A percentile compares a stretch with the other conserved stretches of the same genome.
These are phyloP conservation scores for Serendipita indica DNA, from an alignment of 768 basidiomycete genomes.

Conservation along the genomic window DNA sequence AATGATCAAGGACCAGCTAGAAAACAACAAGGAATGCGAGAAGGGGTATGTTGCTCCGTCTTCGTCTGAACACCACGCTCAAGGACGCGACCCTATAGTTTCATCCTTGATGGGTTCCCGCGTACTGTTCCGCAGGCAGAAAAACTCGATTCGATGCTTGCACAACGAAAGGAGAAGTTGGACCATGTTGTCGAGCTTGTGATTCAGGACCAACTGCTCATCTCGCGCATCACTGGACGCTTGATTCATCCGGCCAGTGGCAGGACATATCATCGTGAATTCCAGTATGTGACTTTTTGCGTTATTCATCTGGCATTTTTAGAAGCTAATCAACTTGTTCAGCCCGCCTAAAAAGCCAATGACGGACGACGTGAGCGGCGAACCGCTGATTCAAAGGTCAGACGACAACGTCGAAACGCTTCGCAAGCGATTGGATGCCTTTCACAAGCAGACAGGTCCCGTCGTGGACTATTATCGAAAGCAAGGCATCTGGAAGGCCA, in stretches of 20 bases:
- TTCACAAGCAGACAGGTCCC: conserved; percentile 87
- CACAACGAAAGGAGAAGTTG: conserved; percentile 66
- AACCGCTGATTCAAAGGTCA: conserved; percentile 90
- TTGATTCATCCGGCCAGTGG: conserved; percentile 83
- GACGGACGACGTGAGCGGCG: conserved; percentile 86
- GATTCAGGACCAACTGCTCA: conserved; percentile 89
- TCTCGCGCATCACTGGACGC: conserved; percentile 94
- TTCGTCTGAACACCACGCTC: background rate
- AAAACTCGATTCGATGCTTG: conserved; percentile 88
- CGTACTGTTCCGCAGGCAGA: conserved; percentile 92
- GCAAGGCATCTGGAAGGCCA: conserved; percentile 74
- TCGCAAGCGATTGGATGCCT: conserved; percentile 73
- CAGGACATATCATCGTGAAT: conserved; percentile 87
- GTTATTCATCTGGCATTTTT: background rate
- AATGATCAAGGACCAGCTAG: conserved; percentile 93
- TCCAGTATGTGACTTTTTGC: conserved; percentile 41
- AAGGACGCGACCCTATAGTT: conserved; percentile 33
- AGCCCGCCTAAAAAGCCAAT: conserved; percentile 97
- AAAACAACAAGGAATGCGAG: conserved; percentile 83
- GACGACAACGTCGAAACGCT: conserved; percentile 97
- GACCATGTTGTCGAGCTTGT: conserved; percentile 84
- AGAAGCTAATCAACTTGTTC: conserved; percentile 7
- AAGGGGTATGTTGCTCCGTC: conserved; percentile 61
- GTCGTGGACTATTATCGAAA: conserved; percentile 93
- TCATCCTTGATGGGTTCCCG: conserved; percentile 99